phyloP scores from a whole-genome alignment of 2,329 filamentous ascomycete species.

The Nannizziopsis barbatae region DNA sequence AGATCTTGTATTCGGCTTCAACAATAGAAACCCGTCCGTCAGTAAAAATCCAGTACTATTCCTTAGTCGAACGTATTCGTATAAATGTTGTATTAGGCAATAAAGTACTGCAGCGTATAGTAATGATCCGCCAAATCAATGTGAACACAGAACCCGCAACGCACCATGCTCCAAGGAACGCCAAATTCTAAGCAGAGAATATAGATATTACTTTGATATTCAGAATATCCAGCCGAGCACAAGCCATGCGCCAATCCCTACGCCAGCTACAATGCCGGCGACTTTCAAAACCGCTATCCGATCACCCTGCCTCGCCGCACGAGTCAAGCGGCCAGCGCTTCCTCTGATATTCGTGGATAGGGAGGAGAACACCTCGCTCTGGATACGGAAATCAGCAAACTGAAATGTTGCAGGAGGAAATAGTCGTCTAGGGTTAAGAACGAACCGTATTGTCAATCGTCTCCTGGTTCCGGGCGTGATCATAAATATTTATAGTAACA shows the following conservation, averaged over 20 bases:
- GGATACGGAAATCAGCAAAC: slow-evolving; percentile 4
- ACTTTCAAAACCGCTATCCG: slow-evolving; percentile 85
- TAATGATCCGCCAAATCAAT: too few relatives aligned
- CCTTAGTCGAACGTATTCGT: too few relatives aligned
- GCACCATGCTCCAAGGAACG: not conserved
- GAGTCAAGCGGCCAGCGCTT: slow-evolving; percentile 66
- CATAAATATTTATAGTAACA: slow-evolving; percentile 96
- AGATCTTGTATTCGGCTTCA: too few relatives aligned
- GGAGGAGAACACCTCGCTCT: slow-evolving; percentile 84
- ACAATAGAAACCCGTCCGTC: too few relatives aligned
- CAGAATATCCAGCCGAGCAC: slow-evolving; percentile 52
- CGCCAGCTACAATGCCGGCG: slow-evolving; percentile 65
- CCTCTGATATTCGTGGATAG: slow-evolving; percentile 75
- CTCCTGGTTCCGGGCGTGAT: slow-evolving; percentile 78
- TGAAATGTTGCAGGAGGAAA: slow-evolving; percentile 1
- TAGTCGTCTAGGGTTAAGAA: slow-evolving; percentile 14
- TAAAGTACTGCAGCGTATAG: too few relatives aligned
- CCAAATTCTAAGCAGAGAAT: not conserved
- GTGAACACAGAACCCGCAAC: not conserved
- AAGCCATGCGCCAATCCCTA: slow-evolving; percentile 67
- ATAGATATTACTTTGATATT: not conserved
- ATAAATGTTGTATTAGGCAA: too few relatives aligned
- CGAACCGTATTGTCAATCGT: slow-evolving; percentile 77
- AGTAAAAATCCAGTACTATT: too few relatives aligned
- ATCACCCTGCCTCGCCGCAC: slow-evolving; percentile 86